A percentile compares a stretch with the other conserved stretches of the same genome.
Evolutionary conservation across 768 basidiomycete species (phyloP).

Genomic region (Hemileccinum impolitum): DNA sequence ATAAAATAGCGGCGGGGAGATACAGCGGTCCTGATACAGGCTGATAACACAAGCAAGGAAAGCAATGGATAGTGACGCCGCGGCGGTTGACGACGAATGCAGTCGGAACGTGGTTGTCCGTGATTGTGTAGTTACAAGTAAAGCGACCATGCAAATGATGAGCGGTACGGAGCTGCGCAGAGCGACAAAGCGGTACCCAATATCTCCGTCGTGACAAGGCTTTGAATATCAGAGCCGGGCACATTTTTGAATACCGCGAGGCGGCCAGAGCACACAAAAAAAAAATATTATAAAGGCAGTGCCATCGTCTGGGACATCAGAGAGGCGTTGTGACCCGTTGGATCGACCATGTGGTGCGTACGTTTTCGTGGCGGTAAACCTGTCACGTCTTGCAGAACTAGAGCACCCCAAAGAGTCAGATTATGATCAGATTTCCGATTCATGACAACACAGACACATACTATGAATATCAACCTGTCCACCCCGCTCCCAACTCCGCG

Average conservation of each 20-base stretch:
- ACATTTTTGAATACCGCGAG: constrained; percentile 19
- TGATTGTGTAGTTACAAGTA: constrained; percentile 8
- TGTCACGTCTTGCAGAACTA: constrained; percentile 46
- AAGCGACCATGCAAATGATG: constrained; percentile 16
- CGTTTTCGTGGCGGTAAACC: constrained; percentile 58
- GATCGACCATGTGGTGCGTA: constrained; percentile 62
- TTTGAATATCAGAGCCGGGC: constrained; percentile 16
- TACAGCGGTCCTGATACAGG: constrained; percentile 25
- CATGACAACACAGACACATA: constrained; percentile 16
- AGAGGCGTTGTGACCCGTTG: constrained; percentile 46
- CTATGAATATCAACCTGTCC: constrained; percentile 33
- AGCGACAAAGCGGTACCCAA: constrained; percentile 11
- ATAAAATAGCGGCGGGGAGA: constrained; percentile 16
- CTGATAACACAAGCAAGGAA: constrained; percentile 18
- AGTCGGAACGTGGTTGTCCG: constrained; percentile 13
- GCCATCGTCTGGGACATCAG: constrained; percentile 56
- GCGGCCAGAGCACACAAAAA: constrained; percentile 16
- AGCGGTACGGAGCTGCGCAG: constrained; percentile 10
- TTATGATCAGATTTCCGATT: constrained; percentile 1
- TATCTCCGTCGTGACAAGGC: constrained; percentile 6
- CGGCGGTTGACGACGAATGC: constrained; percentile 7
- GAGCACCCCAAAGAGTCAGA: constrained; percentile 6
- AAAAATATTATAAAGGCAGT: constrained; percentile 44
- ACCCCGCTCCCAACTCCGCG: constrained; percentile 59
- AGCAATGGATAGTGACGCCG: constrained; percentile 11